Evolutionary conservation across 179 eudicot genomes (phyloP).

Genomic region (Carnegiea gigantea): DNA sequence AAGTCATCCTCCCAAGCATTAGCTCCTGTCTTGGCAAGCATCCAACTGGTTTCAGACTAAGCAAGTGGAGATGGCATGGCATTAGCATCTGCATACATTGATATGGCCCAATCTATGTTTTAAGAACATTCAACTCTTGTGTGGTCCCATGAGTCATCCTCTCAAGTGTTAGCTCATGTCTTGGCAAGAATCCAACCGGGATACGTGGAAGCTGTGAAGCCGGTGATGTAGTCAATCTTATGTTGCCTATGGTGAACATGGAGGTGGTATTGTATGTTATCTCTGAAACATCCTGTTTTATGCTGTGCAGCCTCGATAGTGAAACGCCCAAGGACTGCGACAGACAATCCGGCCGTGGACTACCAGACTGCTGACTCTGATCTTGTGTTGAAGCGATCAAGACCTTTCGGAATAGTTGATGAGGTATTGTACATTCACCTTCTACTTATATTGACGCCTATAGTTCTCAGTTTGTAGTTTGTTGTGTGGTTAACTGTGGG

Average conservation of each 20-base stretch:
- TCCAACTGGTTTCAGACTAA: neutral
- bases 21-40: neutral
- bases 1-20: neutral
- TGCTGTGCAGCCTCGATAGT: slow-evolving; percentile 20
- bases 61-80: too few species aligned
- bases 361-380: slow-evolving; percentile 29
- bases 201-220: neutral
- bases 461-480: slow-evolving; percentile 6
- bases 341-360: slow-evolving; percentile 22
- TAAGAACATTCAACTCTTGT: neutral
- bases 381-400: slow-evolving; percentile 26
- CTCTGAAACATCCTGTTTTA: neutral
- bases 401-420: slow-evolving; percentile 26
- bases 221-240: too few species aligned
- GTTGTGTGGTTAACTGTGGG: neutral
- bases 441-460: too few species aligned
- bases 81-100: neutral
- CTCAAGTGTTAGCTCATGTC: neutral
- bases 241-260: neutral
- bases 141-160: neutral
- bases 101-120: neutral
- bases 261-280: neutral
- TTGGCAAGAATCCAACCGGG: neutral
- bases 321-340: slow-evolving; percentile 26
- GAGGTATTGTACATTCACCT: slow-evolving; percentile 21